Base-by-base conservation (phyloP, 768 basidiomycete species). In the Macrolepiota albuminosa region DNA sequence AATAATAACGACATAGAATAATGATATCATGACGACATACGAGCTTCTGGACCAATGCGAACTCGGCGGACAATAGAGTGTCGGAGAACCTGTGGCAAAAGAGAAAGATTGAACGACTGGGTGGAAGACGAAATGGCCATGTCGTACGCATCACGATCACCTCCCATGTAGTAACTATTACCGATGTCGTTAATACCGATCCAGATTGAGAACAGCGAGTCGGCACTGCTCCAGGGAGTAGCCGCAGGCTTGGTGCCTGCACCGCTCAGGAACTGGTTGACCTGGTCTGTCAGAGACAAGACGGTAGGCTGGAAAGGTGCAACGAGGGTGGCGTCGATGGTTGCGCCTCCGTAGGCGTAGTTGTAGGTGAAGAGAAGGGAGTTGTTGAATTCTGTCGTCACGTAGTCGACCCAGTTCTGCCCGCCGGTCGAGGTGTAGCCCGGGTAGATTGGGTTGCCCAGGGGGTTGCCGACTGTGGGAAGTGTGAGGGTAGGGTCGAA, bases 301-400 rank as follows among this genome's bases (percentile, higher is more conserved):
- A 86, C 82, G 1, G 77, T 80, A 0, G 84, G 75, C 42, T 65
- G 60, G 64, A 78, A 84, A 5, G 85, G 84, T 4, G 75, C 62
- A 39, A 88, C 86, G 39, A 88, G 77, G 34, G 65, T 76, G 6
- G 80, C 73, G 63, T 88, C 78, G 61, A 87, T 87, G 33, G 85
- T 87, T 24, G 85, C 87, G 9, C 81, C 87, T 26, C 86, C 84
- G 57, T 81, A 84, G 0, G 87, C 88, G 61, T 83, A 83, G 72
- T 88, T 84, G 21, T 21, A 21, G 21, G 21, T 21, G 21, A 21
- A 21, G 21, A 1, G 21, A 21, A 21, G 21, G 21, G 69, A 81
- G 43, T 72, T 77, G 74, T 86, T 87, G 73, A 79, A 78, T 24
- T 75, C 70, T 1, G 76, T 73, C 0, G 83, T 83, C 58, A 77